Percentiles rank a stretch among this genome's conserved stretches.
These are phyloP conservation scores for Yamadazyma sp. DNA, from an alignment of 805 yeast genomes.

Conservation along the genomic window DNA sequence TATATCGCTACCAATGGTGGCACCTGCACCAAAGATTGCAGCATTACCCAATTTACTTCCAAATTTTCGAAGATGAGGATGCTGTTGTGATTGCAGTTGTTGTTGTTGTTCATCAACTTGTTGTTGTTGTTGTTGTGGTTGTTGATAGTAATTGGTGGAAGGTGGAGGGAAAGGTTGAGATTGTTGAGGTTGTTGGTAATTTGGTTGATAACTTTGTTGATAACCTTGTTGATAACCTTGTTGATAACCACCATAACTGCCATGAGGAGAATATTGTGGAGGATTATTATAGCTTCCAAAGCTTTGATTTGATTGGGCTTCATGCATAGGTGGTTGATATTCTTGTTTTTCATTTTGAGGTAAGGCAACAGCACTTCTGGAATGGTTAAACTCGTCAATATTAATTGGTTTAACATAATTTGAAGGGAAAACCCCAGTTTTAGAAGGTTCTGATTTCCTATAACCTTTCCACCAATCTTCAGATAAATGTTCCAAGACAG, in stretches of 20 bases:
- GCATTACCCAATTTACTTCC: conserved; percentile 86
- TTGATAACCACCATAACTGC: background rate
- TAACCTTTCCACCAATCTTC: conserved; percentile 91
- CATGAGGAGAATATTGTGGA: conserved; percentile 13
- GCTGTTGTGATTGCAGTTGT: conserved; percentile 22
- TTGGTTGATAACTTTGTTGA: conserved; percentile 12
- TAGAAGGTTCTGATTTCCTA: conserved; percentile 31
- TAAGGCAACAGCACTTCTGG: conserved; percentile 7
- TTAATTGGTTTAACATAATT: conserved; percentile 63
- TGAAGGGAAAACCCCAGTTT: conserved; percentile 83
- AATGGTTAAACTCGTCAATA: conserved; percentile 25
- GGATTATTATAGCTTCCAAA: too few species aligned
- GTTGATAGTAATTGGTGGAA: conserved; percentile 23
- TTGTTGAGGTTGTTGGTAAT: conserved; percentile 3
- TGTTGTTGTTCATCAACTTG: conserved; percentile 16
- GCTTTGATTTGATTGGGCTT: too few species aligned
- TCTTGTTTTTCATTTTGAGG: conserved; percentile 17
- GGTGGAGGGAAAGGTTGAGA: conserved; percentile 11
- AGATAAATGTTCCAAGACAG: conserved; percentile 69
- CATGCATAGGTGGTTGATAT: conserved; percentile 13
- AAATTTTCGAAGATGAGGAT: conserved; percentile 50
- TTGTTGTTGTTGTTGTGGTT: conserved; percentile 23
- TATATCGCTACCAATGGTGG: conserved; percentile 81
- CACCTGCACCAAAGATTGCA: conserved; percentile 96
- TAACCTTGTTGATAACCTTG: conserved; percentile 10